Base-by-base conservation (phyloP, 768 basidiomycete genomes). In the Russula lepida region DNA sequence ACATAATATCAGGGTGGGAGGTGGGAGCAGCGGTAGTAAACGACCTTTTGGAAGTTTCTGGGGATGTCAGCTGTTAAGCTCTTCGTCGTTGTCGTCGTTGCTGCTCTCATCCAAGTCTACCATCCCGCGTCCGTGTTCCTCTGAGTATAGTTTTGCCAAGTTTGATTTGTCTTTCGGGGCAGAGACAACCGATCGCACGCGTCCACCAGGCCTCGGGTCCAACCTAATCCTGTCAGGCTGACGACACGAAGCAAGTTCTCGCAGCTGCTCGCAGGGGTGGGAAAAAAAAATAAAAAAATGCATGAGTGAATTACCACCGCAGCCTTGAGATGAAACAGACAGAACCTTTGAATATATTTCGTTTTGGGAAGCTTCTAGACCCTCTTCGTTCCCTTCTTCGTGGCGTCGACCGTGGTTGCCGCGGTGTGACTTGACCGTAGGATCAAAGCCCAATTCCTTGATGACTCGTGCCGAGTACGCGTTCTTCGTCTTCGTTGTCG, bases 361-460 rank as follows among this genome's bases (percentile, higher is more conserved):
- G 12, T 72, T 74, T 9, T 71, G 68, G 15, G 61, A 4, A 32
- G 39, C 56, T 50, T 78, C 74, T 37, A 75, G 74, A 25, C 17
- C 37, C 15, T 17, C 4, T 15, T n/a, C 39, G 7, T 41, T 19
- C 7, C 19, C 19, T 41, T n/a, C 41, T 41, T 44, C 41, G 28
- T 53, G 68, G 56, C 64, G 66, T 59, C 75, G 76, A 43, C 74
- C 73, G 23, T 46, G 44, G 28, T 43, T 76, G 78, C 1, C 83
- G 82, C 48, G 74, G 70, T 82, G 82, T 46, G 74, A 71, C 67
- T 83, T 85, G 8, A 76, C 68, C 2, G 83, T 81, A 27, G 91
- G 91, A 72, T 93, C 88, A 61, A 92, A 93, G 2, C 91, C 91
- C 3, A 93, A 75, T 5, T 80, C 76, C 68, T 85, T 85, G 68